These are phyloP conservation scores for Talaromyces sp. DNA, from an alignment of 2,329 filamentous ascomycete genomes.

Conservation along the genomic window DNA sequence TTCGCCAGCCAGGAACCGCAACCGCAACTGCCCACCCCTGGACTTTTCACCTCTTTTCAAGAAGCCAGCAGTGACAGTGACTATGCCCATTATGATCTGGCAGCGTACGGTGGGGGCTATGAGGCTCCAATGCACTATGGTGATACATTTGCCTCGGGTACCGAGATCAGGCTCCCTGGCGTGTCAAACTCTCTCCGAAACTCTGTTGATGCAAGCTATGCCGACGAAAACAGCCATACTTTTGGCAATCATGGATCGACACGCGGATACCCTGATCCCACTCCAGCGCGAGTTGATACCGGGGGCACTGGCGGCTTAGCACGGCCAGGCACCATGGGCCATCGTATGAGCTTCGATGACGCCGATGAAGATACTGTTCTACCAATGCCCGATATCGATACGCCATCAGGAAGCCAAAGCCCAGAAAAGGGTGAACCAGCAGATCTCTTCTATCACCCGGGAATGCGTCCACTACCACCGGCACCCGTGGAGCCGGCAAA, in stretches of 20 bases:
- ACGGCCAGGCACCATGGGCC: conserved; percentile 58
- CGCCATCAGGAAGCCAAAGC: conserved; percentile 57
- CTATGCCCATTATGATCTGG: conserved; percentile 67
- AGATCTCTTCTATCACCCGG: conserved; percentile 92
- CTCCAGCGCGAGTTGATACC: conserved; percentile 73
- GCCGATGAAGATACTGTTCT: conserved; percentile 77
- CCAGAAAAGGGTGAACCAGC: conserved; percentile 69
- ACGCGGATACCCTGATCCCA: conserved; percentile 53
- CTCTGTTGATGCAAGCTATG: conserved; percentile 7
- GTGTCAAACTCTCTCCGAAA: neutral
- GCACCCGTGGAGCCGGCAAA: conserved; percentile 56
- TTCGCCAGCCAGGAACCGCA: conserved; percentile 37
- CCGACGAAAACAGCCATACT: conserved; percentile 35
- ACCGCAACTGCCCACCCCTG: conserved; percentile 36
- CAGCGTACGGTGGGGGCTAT: conserved; percentile 69
- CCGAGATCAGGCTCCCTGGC: neutral
- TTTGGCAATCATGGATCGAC: conserved; percentile 28
- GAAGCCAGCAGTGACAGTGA: conserved; percentile 65
- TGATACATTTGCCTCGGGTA: conserved; percentile 36
- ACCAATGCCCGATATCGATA: conserved; percentile 45
- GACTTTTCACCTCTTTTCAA: conserved; percentile 20
- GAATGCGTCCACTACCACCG: conserved; percentile 62
- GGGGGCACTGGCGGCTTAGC: conserved; percentile 86
- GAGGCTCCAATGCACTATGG: conserved; percentile 59
- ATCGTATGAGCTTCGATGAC: conserved; percentile 85